Evolutionary conservation across 768 basidiomycete species (phyloP).

Genomic region (Lactifluus echinatus): DNA sequence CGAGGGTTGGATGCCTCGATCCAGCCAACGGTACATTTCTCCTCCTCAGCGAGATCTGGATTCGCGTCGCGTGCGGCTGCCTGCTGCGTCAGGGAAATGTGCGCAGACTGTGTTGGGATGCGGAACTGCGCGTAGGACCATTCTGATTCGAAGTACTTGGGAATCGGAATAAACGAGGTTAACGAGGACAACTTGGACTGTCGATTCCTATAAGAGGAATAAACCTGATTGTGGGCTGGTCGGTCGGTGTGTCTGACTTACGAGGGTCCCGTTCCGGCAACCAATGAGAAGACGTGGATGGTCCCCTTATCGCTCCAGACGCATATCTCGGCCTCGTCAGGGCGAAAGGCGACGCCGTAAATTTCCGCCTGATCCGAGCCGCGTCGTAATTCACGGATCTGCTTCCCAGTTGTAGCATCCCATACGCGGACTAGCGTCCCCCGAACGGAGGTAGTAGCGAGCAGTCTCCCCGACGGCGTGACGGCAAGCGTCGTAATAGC

Average conservation of each 20-base stretch:
- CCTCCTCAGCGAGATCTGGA: constrained; percentile 65
- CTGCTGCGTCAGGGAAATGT: constrained; percentile 70
- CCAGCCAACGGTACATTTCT: constrained; percentile 85
- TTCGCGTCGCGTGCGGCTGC: constrained; percentile 42
- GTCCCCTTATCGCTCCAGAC: constrained; percentile 97
- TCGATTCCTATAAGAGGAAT: constrained; percentile 52
- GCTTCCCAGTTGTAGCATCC: constrained; percentile 66
- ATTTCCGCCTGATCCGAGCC: constrained; percentile 88
- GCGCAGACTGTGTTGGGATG: constrained; percentile 76
- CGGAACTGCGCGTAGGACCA: constrained; percentile 94
- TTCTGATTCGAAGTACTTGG: constrained; percentile 90
- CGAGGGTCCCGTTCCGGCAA: constrained; percentile 51
- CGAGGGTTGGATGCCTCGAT: constrained; percentile 44
- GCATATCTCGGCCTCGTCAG: constrained; percentile 78
- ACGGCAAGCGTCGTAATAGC: constrained; percentile 71
- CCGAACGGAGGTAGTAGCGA: constrained; percentile 76
- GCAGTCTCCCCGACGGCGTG: constrained; percentile 65
- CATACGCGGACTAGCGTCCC: constrained; percentile 86
- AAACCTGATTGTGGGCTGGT: too few relatives aligned
- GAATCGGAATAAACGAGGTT: constrained; percentile 71
- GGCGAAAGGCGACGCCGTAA: constrained; percentile 81
- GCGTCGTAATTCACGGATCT: constrained; percentile 71
- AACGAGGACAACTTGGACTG: constrained; percentile 77
- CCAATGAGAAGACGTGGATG: constrained; percentile 77
- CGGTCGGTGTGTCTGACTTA: constrained; percentile 40